phyloP scores from a whole-genome alignment of 2,329 filamentous ascomycete genomes.

The Penicillium glabrum region DNA sequence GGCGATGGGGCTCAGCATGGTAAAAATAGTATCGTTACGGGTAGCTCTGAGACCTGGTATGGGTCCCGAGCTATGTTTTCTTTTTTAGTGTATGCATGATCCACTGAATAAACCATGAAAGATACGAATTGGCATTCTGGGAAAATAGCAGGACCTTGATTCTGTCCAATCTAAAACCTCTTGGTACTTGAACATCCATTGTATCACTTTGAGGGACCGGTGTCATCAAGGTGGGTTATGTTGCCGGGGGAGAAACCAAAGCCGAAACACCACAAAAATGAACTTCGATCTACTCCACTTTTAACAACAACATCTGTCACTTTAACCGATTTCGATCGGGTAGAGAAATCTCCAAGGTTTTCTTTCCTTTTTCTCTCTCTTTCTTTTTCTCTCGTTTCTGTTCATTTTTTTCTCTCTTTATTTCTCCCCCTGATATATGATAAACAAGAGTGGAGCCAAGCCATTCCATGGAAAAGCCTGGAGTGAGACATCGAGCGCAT shows the following conservation, averaged over 20 bases:
- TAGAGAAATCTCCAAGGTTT: too few species aligned
- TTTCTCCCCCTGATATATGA: neutral
- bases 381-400: neutral
- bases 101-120: neutral
- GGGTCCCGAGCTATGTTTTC: neutral
- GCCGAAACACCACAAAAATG: neutral
- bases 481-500: conserved; percentile 19
- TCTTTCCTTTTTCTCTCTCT: neutral
- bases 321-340: too few species aligned
- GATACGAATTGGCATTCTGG: too few species aligned
- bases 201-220: neutral
- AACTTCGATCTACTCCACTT: neutral
- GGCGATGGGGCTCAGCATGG: neutral
- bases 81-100: neutral
- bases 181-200: too few species aligned
- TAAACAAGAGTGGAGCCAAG: neutral
- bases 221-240: neutral
- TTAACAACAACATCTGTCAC: too few species aligned
- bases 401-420: neutral
- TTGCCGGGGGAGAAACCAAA: neutral
- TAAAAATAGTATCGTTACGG: conserved; percentile 7
- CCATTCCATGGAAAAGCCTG: conserved; percentile 3
- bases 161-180: neutral
- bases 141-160: too few species aligned
- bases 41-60: conserved; percentile 3